These are phyloP conservation scores for Coemansia pectinata DNA, from an alignment of 192 early-diverging fungal species.

Conservation along the genomic window DNA sequence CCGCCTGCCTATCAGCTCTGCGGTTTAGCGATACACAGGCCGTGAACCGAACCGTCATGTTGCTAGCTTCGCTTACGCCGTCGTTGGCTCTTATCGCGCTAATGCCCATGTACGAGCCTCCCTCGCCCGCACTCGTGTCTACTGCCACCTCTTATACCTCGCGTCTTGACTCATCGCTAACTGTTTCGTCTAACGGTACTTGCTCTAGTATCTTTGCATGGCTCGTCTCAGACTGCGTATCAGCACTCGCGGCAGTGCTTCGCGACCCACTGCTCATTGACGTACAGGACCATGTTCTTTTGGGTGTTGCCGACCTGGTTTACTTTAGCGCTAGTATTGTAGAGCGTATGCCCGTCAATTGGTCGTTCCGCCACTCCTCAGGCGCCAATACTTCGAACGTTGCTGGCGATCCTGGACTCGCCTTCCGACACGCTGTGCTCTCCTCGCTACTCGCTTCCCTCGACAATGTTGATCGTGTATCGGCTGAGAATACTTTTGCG, in stretches of 20 bases:
- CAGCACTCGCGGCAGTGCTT: constrained; percentile 12
- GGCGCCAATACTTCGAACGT: constrained; percentile 13
- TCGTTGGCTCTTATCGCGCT: constrained; percentile 23
- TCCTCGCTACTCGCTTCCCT: not conserved
- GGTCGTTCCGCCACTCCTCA: constrained; percentile 28
- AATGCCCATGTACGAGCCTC: constrained; percentile 27
- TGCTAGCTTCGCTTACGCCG: constrained; percentile 22
- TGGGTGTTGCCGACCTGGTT: constrained; percentile 19
- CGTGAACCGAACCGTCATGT: constrained; percentile 1
- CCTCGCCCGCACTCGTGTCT: constrained; percentile 34
- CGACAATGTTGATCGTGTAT: not conserved
- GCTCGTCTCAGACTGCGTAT: constrained; percentile 6
- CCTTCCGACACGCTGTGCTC: constrained; percentile 19
- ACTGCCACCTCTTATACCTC: constrained; percentile 13
- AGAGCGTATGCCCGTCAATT: constrained; percentile 23
- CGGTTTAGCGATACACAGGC: constrained; percentile 23
- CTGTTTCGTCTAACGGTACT: not conserved
- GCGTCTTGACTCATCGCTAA: constrained; percentile 17
- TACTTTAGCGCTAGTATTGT: constrained; percentile 17
- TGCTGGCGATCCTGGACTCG: constrained; percentile 20
- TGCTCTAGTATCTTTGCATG: constrained; percentile 15
- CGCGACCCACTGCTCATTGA: constrained; percentile 23
- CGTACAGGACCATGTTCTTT: constrained; percentile 22
- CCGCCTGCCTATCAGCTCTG: constrained; percentile 10
- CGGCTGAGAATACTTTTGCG: constrained; percentile 7